Conservation (phyloP, 768 basidiomycete species). For the Xerocomellus intermedius region DNA sequence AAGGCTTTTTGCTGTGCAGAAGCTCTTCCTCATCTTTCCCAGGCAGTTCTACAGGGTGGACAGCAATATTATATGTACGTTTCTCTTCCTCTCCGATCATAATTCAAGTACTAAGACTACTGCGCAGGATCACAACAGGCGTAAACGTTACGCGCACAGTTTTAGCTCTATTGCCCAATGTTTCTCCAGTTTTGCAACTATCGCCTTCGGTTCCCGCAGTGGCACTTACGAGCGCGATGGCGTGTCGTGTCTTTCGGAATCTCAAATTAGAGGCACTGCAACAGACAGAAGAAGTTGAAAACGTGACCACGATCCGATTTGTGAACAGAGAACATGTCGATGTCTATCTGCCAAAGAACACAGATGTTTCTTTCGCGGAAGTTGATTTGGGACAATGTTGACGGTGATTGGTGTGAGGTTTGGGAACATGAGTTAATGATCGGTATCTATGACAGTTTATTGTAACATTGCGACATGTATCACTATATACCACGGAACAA, state of each 20-base stretch:
- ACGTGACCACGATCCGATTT: slow-evolving; percentile 20
- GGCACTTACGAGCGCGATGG: slow-evolving; percentile 33
- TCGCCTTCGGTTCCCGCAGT: slow-evolving; percentile 29
- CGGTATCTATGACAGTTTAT: not conserved
- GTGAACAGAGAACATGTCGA: slow-evolving; percentile 1
- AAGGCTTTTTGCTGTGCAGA: slow-evolving; percentile 21
- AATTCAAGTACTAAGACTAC: not conserved
- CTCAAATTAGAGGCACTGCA: slow-evolving; percentile 22
- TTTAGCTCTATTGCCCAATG: slow-evolving; percentile 16
- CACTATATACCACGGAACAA: not conserved
- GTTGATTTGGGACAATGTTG: not conserved
- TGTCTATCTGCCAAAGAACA: not conserved
- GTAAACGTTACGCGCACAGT: slow-evolving; percentile 30
- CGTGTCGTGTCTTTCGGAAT: slow-evolving; percentile 36
- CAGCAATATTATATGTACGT: slow-evolving; percentile 40
- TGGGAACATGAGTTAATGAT: not conserved
- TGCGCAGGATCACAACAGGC: slow-evolving; percentile 32
- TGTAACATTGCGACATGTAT: not conserved
- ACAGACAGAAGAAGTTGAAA: slow-evolving; percentile 8
- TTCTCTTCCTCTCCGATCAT: not conserved
- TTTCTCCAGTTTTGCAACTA: slow-evolving; percentile 24
- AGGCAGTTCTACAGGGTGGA: slow-evolving; percentile 36
- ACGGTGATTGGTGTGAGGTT: not conserved
- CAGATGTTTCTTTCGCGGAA: not conserved
- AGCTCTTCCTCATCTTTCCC: slow-evolving; percentile 33